Conservation (phyloP, 495 filamentous ascomycete genomes). For the Penicillium egyptiacum region DNA sequence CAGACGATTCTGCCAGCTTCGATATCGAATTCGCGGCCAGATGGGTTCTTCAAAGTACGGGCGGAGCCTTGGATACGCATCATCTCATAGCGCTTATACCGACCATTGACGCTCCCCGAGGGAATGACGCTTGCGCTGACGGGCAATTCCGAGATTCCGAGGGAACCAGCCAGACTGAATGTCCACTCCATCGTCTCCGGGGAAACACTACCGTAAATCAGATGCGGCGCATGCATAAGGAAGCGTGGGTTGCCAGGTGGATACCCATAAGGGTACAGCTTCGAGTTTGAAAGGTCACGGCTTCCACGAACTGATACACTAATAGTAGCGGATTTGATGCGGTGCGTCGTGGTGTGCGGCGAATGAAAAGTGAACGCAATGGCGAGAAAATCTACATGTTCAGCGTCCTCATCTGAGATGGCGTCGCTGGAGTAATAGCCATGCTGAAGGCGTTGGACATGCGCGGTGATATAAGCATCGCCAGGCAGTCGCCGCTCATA, state of each 20-base stretch:
- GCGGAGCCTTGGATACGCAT: slow-evolving; percentile 55
- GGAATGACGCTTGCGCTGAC: slow-evolving; percentile 47
- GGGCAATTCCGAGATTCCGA: slow-evolving; percentile 48
- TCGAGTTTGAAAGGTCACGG: slow-evolving; percentile 11
- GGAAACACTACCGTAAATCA: slow-evolving; percentile 53
- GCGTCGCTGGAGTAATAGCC: slow-evolving; percentile 46
- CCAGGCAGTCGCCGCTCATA: slow-evolving; percentile 53
- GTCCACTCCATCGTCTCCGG: slow-evolving; percentile 54
- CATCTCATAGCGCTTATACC: slow-evolving; percentile 51
- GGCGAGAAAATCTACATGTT: slow-evolving; percentile 53
- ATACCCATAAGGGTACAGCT: slow-evolving; percentile 9
- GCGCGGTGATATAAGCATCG: slow-evolving; percentile 51
- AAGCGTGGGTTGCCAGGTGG: slow-evolving; percentile 40
- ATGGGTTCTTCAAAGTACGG: slow-evolving; percentile 38
- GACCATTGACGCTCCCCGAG: slow-evolving; percentile 37
- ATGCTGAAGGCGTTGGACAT: slow-evolving; percentile 53
- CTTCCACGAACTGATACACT: slow-evolving; percentile 35
- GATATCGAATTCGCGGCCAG: slow-evolving; percentile 37
- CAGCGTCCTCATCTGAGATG: slow-evolving; percentile 42
- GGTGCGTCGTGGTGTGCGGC: slow-evolving; percentile 38
- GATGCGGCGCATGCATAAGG: slow-evolving; percentile 53
- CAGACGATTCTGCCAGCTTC: slow-evolving; percentile 51
- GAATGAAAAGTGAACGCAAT: slow-evolving; percentile 54
- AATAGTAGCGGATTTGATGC: slow-evolving; percentile 52
- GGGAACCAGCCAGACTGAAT: slow-evolving; percentile 49